These are phyloP conservation scores for Heterotrichella gracilis DNA, from an alignment of 352 stramenopile genomes.

Conservation along the genomic window DNA sequence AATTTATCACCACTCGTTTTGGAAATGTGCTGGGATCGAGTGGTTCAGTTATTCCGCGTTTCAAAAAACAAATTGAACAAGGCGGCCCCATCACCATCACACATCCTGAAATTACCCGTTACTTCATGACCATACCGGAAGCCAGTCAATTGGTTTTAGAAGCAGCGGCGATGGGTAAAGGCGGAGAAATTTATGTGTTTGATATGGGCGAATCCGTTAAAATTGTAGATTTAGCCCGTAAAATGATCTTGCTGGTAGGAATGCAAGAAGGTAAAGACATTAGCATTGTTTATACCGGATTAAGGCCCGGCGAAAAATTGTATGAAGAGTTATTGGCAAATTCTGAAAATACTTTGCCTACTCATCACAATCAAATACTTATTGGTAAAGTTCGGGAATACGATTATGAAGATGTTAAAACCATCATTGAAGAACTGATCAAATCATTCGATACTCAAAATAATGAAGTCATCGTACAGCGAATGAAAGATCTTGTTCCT, in stretches of 20 bases:
- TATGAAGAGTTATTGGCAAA: background rate
- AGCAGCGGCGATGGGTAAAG: background rate
- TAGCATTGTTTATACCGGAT: background rate
- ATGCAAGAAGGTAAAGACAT: background rate
- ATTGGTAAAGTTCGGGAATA: background rate
- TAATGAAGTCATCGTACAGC: constrained; percentile 1
- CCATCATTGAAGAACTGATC: background rate
- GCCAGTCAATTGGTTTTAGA: background rate
- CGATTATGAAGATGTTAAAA: constrained; percentile 1
- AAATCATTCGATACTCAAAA: constrained; percentile 8
- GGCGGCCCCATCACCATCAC: background rate
- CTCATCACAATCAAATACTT: background rate
- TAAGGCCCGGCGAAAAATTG: background rate
- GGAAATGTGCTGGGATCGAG: background rate
- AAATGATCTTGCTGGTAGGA: background rate
- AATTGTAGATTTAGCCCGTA: background rate
- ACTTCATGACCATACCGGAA: background rate
- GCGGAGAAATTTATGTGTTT: background rate
- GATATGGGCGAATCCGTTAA: background rate
- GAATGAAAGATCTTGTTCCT: background rate
- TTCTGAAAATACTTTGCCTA: background rate
- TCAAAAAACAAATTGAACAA: constrained; percentile 9
- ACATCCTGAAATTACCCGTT: background rate
- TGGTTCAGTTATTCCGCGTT: background rate
- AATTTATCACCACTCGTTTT: constrained; percentile 1